Conservation (phyloP, 1,284 basidiomycete genomes). For the Malassezia globosa region DNA sequence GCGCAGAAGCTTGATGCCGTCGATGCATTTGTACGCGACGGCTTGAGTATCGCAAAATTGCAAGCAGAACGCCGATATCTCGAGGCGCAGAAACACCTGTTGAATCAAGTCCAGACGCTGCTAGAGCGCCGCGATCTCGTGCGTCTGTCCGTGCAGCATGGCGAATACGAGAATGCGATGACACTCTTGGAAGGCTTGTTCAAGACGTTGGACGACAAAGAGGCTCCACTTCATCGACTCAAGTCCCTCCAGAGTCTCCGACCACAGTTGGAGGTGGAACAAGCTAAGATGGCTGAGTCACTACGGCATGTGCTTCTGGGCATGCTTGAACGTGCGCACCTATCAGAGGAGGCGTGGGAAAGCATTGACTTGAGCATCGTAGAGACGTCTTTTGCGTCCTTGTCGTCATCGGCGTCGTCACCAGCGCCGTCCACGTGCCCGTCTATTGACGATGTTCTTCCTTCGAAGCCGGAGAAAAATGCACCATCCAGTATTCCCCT, state of each 20-base stretch:
- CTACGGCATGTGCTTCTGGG: constrained; percentile 56
- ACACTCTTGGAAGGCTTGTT: constrained; percentile 24
- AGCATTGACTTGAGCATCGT: not conserved
- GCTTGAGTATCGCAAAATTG: constrained; percentile 22
- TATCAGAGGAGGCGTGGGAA: not conserved
- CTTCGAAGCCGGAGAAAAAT: not conserved
- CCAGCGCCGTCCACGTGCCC: not conserved
- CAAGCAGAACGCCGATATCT: constrained; percentile 29
- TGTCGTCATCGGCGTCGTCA: too few relatives aligned
- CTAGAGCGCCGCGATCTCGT: constrained; percentile 33
- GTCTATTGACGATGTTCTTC: not conserved
- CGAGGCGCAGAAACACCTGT: constrained; percentile 19
- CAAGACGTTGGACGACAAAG: not conserved
- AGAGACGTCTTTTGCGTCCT: not conserved
- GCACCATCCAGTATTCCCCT: too few relatives aligned
- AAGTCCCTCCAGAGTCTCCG: constrained; percentile 17
- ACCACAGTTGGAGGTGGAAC: constrained; percentile 31
- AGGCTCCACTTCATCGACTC: constrained; percentile 13
- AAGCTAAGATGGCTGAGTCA: constrained; percentile 21
- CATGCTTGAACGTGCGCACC: constrained; percentile 53
- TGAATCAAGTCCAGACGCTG: constrained; percentile 23
- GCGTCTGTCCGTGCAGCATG: constrained; percentile 30
- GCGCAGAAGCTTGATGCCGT: constrained; percentile 64
- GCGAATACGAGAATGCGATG: constrained; percentile 40
- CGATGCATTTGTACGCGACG: constrained; percentile 52